These are phyloP conservation scores for Nyssa sinensis DNA, from an alignment of 148 eudicot species.

Conservation along the genomic window DNA sequence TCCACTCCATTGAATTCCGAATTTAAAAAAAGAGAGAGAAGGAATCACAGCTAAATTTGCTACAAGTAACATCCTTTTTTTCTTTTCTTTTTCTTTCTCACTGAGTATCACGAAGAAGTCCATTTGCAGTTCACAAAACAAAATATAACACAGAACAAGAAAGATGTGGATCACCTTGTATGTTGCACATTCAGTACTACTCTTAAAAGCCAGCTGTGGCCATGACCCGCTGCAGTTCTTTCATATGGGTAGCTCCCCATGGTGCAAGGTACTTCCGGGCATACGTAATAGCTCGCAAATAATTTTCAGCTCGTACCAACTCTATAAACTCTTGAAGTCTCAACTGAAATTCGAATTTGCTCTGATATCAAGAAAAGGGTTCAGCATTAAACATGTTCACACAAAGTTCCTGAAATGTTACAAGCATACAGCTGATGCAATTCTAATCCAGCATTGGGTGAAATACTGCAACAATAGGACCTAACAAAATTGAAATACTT, in stretches of 20 bases:
- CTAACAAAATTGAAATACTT: neutral
- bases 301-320: slow-evolving; percentile 80
- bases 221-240: slow-evolving; percentile 90
- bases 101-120: neutral
- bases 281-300: slow-evolving; percentile 72
- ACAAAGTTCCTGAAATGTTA: neutral
- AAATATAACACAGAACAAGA: neutral
- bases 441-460: neutral
- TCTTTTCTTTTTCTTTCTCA: too few species aligned
- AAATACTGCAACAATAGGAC: neutral
- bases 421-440: too few species aligned
- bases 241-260: slow-evolving; percentile 90
- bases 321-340: slow-evolving; percentile 98
- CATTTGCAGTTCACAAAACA: neutral
- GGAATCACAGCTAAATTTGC: too few species aligned
- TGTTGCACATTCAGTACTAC: slow-evolving; percentile 78
- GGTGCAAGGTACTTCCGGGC: slow-evolving; percentile 90
- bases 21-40: too few species aligned
- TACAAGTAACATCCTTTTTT: too few species aligned
- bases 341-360: slow-evolving; percentile 93
- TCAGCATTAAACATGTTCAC: slow-evolving; percentile 5
- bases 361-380: slow-evolving; percentile 43
- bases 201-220: slow-evolving; percentile 92
- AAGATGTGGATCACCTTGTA: slow-evolving; percentile 64
- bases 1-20: too few species aligned